These are phyloP conservation scores for Aspergillus fructus DNA, from an alignment of 2,329 filamentous ascomycete genomes.

Conservation along the genomic window DNA sequence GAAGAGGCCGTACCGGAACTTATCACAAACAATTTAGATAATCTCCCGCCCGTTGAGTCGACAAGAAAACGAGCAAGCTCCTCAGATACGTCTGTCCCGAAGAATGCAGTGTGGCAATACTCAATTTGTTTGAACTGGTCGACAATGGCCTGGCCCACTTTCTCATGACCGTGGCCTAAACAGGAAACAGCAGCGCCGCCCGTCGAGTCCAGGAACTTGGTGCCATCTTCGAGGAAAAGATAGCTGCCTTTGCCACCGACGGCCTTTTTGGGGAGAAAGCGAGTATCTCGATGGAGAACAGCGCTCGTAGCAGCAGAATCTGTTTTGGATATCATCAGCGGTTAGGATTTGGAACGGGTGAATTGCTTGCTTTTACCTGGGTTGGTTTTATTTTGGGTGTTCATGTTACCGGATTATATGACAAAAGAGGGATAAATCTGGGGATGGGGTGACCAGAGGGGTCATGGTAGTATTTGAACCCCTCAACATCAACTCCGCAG, in stretches of 20 bases:
- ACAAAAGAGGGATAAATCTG: not conserved
- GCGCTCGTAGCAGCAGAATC: constrained; percentile 20
- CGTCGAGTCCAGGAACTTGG: constrained; percentile 68
- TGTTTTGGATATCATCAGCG: not conserved
- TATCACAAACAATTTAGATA: constrained; percentile 57
- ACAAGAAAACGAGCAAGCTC: constrained; percentile 53
- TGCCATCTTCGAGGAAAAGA: constrained; percentile 55
- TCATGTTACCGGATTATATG: not conserved
- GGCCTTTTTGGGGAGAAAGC: constrained; percentile 48
- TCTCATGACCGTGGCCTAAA: constrained; percentile 65
- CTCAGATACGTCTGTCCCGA: constrained; percentile 54
- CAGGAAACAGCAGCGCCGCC: constrained; percentile 72
- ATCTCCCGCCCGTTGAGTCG: constrained; percentile 51
- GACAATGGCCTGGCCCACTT: constrained; percentile 60
- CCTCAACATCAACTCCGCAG: not conserved
- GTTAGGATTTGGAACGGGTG: not conserved
- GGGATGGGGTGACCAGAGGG: not conserved
- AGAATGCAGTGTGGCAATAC: constrained; percentile 62
- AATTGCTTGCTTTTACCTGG: constrained; percentile 4
- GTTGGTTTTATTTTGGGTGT: not conserved
- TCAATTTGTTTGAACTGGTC: constrained; percentile 59
- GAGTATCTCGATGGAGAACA: constrained; percentile 55
- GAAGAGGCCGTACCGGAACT: constrained; percentile 51
- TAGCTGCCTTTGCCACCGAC: constrained; percentile 52
- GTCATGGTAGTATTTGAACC: no score